Evolutionary conservation across 2,329 filamentous ascomycete genomes (phyloP).

Genomic region (Lasiodiplodia citricola): DNA sequence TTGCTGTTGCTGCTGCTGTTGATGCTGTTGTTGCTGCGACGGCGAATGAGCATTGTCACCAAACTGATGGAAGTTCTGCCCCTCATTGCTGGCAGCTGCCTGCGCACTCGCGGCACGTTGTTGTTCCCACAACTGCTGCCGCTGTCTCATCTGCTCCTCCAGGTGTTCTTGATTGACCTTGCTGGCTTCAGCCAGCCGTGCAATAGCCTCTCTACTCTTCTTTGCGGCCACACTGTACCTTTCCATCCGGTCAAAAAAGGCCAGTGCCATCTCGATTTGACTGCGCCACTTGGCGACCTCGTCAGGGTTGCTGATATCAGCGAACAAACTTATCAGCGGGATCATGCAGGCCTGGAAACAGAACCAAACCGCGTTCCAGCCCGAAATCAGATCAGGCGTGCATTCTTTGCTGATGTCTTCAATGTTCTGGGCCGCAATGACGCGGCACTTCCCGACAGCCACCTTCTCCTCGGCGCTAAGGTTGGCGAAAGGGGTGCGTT

Average conservation of each 20-base stretch:
- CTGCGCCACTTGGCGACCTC: conserved; percentile 48
- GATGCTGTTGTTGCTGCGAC: neutral
- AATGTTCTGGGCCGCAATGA: conserved; percentile 72
- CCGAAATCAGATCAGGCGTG: conserved; percentile 74
- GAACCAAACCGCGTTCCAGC: conserved; percentile 84
- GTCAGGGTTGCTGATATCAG: conserved; percentile 57
- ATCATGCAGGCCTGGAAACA: conserved; percentile 82
- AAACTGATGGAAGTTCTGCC: conserved; percentile 5
- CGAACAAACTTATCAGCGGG: conserved; percentile 75
- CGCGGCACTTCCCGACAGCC: conserved; percentile 71
- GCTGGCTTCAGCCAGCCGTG: conserved; percentile 49
- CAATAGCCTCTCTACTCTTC: conserved; percentile 49
- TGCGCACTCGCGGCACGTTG: neutral
- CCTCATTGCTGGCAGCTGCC: neutral
- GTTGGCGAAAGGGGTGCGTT: conserved; percentile 56
- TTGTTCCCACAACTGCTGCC: conserved; percentile 7
- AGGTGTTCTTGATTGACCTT: conserved; percentile 31
- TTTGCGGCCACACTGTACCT: conserved; percentile 53
- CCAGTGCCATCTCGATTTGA: conserved; percentile 49
- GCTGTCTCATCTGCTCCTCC: conserved; percentile 19
- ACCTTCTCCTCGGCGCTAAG: conserved; percentile 67
- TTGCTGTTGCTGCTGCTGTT: conserved; percentile 25
- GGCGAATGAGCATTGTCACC: neutral
- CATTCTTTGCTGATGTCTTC: conserved; percentile 74
- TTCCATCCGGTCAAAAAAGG: conserved; percentile 50